Conservation (phyloP, 495 filamentous ascomycete species). For the Aspergillus taichungensis region DNA sequence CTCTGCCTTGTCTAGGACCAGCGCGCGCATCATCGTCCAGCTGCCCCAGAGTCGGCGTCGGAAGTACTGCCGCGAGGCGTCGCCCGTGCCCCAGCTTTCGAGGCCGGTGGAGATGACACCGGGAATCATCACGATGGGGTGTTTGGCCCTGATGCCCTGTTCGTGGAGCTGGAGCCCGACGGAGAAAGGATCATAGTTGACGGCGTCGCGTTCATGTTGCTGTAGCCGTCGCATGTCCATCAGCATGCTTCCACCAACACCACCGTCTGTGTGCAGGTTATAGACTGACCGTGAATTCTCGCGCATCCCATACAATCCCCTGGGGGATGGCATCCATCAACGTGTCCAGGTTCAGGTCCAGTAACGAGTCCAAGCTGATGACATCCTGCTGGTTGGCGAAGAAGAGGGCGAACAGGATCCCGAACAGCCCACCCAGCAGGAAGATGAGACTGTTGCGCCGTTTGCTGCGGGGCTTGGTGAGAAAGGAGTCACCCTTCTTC, state of each 20-base stretch:
- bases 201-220: conserved; percentile 77
- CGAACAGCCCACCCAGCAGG: conserved; percentile 72
- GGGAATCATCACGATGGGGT: conserved; percentile 93
- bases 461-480: conserved; percentile 48
- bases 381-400: conserved; percentile 80
- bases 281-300: conserved; percentile 58
- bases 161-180: conserved; percentile 73
- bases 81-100: conserved; percentile 89
- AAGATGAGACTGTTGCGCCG: conserved; percentile 74
- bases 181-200: conserved; percentile 87
- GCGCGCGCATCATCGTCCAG: conserved; percentile 95
- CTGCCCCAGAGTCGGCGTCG: conserved; percentile 90
- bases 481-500: conserved; percentile 13
- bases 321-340: conserved; percentile 77
- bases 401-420: conserved; percentile 69
- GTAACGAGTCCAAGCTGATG: conserved; percentile 69
- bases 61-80: conserved; percentile 78
- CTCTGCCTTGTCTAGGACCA: conserved; percentile 82
- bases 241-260: neutral
- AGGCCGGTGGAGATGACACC: conserved; percentile 96
- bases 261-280: neutral
- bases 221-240: conserved; percentile 17
- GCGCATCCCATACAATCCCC: conserved; percentile 71
- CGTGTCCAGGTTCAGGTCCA: conserved; percentile 75
- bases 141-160: conserved; percentile 74